A percentile compares a stretch with the other conserved stretches of the same genome.
phyloP scores from a whole-genome alignment of 345 rosid genomes.

The Linum lewisii region DNA sequence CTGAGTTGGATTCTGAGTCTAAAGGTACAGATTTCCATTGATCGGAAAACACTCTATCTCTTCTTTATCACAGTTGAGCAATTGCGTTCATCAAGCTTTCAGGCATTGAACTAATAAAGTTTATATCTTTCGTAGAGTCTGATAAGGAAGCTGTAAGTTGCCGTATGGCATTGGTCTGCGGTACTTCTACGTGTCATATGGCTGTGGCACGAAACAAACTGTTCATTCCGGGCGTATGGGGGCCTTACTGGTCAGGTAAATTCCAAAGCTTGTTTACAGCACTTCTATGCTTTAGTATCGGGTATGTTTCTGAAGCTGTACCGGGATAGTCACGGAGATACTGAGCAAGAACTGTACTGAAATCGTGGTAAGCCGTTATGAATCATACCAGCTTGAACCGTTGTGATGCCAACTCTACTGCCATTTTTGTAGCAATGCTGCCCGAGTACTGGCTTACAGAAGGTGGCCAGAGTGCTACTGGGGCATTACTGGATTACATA shows the following conservation, averaged over 20 bases:
- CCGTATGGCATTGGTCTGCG: conserved; percentile 87
- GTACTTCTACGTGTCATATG: conserved; percentile 98
- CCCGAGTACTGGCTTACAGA: conserved; percentile 97
- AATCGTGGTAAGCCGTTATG: no score
- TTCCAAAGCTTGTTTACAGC: not conserved
- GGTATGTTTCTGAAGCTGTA: no score
- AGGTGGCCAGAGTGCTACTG: conserved; percentile 99
- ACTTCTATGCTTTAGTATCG: no score
- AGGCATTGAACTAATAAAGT: not conserved
- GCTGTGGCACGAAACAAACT: conserved; percentile 74
- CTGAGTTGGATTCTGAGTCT: conserved; percentile 30
- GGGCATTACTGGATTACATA: conserved; percentile 78
- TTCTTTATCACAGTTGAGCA: not conserved
- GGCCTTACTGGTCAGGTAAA: conserved; percentile 98
- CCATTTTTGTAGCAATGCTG: conserved; percentile 55
- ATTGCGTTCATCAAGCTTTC: not conserved
- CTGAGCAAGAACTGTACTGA: not conserved
- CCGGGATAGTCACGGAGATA: not conserved
- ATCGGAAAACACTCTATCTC: not conserved
- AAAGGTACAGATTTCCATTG: conserved; percentile 36
- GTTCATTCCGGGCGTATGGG: conserved; percentile 97
- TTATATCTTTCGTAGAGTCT: conserved; percentile 21
- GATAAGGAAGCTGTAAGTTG: conserved; percentile 60
- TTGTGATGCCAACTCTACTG: not conserved
- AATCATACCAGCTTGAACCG: no score